A percentile compares a stretch with the other conserved stretches of the same genome.
These are phyloP conservation scores for Didymella pinodella DNA, from an alignment of 2,329 filamentous ascomycete species.

Conservation along the genomic window DNA sequence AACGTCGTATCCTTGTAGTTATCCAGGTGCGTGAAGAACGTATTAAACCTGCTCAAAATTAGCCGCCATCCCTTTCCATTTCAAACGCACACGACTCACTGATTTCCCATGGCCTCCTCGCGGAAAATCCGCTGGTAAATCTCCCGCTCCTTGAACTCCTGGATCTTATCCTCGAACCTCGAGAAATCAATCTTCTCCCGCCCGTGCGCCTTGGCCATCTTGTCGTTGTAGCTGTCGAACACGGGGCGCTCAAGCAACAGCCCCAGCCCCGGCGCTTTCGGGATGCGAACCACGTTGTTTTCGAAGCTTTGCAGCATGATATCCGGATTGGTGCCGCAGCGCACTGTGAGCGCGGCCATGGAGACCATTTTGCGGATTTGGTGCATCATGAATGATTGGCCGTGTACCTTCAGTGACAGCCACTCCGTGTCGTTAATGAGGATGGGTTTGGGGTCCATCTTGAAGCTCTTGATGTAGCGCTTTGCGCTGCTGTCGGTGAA, in stretches of 20 bases:
- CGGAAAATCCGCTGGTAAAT: conserved; percentile 93
- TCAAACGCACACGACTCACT: conserved; percentile 57
- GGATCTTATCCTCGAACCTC: conserved; percentile 78
- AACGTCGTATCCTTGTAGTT: conserved; percentile 60
- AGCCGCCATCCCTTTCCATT: too few relatives aligned
- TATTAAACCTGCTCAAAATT: conserved; percentile 48
- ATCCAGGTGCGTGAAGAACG: conserved; percentile 61
- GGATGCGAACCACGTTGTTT: conserved; percentile 78
- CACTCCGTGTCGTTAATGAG: conserved; percentile 93
- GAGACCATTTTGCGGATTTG: conserved; percentile 99
- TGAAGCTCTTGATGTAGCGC: conserved; percentile 91
- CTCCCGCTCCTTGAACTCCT: conserved; percentile 87
- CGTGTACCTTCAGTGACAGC: conserved; percentile 94
- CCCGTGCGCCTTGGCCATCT: conserved; percentile 68
- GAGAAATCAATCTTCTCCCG: conserved; percentile 78
- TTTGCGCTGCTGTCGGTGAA: conserved; percentile 83
- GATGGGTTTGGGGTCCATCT: conserved; percentile 70
- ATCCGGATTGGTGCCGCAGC: conserved; percentile 77
- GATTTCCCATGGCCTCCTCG: conserved; percentile 85
- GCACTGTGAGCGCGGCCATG: conserved; percentile 83
- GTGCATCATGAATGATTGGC: conserved; percentile 99
- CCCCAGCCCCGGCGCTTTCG: conserved; percentile 90
- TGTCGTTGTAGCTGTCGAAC: conserved; percentile 86
- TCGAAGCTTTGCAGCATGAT: conserved; percentile 80
- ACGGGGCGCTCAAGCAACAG: conserved; percentile 89